phyloP scores from a whole-genome alignment of 23 red algal species.

The Pyropia yezoensis region DNA sequence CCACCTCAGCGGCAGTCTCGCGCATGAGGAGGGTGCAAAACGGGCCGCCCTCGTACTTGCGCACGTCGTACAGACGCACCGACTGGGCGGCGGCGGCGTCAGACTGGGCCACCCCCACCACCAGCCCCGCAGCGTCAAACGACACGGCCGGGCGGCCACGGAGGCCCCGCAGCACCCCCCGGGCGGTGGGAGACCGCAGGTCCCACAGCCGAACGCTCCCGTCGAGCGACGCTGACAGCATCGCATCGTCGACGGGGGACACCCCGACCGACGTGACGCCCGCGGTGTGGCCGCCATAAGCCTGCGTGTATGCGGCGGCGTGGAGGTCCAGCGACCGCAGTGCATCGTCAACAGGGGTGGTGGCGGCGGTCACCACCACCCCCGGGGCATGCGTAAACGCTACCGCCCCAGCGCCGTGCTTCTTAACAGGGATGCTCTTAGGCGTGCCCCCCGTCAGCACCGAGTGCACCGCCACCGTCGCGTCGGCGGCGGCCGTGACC shows the following conservation, averaged over 20 bases:
- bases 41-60: conserved; percentile 73
- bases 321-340: conserved; percentile 59
- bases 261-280: conserved; percentile 51
- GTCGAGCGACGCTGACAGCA: conserved; percentile 71
- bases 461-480: conserved; percentile 41
- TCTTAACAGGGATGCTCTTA: conserved; percentile 65
- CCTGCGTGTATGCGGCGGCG: conserved; percentile 52
- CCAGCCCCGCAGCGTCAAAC: conserved; percentile 81
- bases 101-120: conserved; percentile 74
- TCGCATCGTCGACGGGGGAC: conserved; percentile 49
- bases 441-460: conserved; percentile 40
- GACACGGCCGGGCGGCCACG: conserved; percentile 52
- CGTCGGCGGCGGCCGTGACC: conserved; percentile 49
- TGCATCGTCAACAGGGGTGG: conserved; percentile 21
- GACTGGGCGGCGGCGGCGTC: conserved; percentile 24
- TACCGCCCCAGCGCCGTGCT: conserved; percentile 67
- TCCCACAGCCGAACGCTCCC: conserved; percentile 81
- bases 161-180: conserved; percentile 35
- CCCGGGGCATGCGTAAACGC: conserved; percentile 55
- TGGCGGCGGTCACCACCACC: conserved; percentile 39
- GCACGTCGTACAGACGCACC: conserved; percentile 86
- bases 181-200: conserved; percentile 25
- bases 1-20: conserved; percentile 44
- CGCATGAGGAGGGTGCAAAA: conserved; percentile 60
- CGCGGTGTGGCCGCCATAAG: conserved; percentile 56